A percentile compares a stretch with the other conserved stretches of the same genome.
Evolutionary conservation across 225 moss, liverwort and hornwort species (phyloP).

Genomic region (Neckera pumila): DNA sequence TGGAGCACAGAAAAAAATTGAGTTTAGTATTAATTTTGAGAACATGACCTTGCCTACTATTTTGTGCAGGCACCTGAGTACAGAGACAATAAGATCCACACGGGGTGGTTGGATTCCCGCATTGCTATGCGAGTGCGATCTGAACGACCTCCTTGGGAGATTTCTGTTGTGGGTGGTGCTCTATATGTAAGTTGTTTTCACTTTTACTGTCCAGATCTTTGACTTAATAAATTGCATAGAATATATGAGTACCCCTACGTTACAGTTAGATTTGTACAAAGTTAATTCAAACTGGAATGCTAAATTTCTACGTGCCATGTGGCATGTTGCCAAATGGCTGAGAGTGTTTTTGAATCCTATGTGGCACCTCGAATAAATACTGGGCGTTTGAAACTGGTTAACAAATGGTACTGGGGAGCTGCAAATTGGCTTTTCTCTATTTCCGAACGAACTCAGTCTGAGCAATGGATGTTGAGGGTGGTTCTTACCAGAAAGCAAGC

Average conservation of each 20-base stretch:
- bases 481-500: constrained; percentile 58
- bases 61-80: constrained; percentile 71
- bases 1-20: background rate
- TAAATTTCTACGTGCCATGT: background rate
- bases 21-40: background rate
- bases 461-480: background rate
- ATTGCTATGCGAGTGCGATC: constrained; percentile 92
- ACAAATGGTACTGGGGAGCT: background rate
- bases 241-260: background rate
- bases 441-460: background rate
- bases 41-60: background rate
- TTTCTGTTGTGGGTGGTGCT: constrained; percentile 83
- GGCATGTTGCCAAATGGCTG: background rate
- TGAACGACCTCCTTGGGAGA: constrained; percentile 80
- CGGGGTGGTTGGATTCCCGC: constrained; percentile 85
- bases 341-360: background rate
- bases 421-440: background rate
- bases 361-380: background rate
- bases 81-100: constrained; percentile 80
- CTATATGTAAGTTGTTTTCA: constrained; percentile 51
- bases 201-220: background rate
- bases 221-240: background rate
- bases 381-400: background rate
- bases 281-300: background rate
- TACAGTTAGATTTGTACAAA: background rate